phyloP scores from a whole-genome alignment of 805 yeast genomes.

The Pichia cephalocereana region DNA sequence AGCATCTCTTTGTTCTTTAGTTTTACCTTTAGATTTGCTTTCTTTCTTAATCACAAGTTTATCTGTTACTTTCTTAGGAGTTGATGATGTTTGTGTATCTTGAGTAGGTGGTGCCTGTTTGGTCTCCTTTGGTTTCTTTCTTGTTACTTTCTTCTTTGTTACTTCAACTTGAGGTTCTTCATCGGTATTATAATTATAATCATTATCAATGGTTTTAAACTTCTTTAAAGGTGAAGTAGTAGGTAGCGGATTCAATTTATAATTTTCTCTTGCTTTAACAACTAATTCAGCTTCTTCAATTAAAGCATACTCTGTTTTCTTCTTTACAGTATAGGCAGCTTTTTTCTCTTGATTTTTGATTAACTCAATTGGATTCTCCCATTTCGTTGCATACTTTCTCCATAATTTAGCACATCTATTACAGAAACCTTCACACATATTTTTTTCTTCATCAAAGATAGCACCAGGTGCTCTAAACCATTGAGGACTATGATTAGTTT shows the following conservation, averaged over 20 bases:
- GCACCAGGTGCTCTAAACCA: constrained; percentile 73
- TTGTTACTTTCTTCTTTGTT: neutral
- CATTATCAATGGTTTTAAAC: constrained; percentile 11
- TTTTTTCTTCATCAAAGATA: constrained; percentile 25
- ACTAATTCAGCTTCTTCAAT: constrained; percentile 53
- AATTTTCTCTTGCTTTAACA: constrained; percentile 37
- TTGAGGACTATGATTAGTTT: constrained; percentile 40
- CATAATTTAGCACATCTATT: constrained; percentile 81
- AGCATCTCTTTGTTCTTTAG: too few species aligned
- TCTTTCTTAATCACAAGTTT: neutral
- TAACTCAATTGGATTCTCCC: constrained; percentile 75
- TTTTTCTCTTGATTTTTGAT: constrained; percentile 35
- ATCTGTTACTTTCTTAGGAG: neutral
- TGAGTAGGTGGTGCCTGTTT: neutral
- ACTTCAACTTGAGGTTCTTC: neutral
- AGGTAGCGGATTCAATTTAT: constrained; percentile 15
- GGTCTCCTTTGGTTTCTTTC: neutral
- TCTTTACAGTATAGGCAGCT: constrained; percentile 30
- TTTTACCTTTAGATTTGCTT: neutral
- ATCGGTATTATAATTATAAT: constrained; percentile 3
- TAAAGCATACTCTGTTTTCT: constrained; percentile 57
- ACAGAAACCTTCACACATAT: constrained; percentile 56
- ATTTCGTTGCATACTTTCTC: constrained; percentile 80
- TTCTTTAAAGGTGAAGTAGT: neutral
- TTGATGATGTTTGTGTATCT: too few species aligned